Conservation (phyloP, 225 moss, liverwort and hornwort genomes). For the Marchantia paleacea region DNA sequence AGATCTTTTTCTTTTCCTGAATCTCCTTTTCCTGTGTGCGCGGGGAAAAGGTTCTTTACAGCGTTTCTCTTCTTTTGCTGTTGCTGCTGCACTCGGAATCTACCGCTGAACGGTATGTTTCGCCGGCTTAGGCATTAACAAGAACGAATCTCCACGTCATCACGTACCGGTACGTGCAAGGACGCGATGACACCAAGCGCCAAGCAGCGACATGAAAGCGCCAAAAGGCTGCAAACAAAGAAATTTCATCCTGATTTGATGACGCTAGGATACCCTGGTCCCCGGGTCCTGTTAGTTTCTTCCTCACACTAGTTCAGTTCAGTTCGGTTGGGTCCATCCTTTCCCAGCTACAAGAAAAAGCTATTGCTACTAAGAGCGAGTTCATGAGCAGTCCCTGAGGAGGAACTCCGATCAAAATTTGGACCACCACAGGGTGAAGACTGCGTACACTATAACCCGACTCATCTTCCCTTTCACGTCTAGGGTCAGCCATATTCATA, state of each 20-base stretch:
- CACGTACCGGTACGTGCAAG: slow-evolving; percentile 1
- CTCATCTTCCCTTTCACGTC: too few relatives aligned
- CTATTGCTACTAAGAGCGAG: too few relatives aligned
- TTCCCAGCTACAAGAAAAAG: too few relatives aligned
- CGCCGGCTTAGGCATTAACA: slow-evolving; percentile 5
- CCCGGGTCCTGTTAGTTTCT: too few relatives aligned
- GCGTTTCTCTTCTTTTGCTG: neutral
- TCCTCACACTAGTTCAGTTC: too few relatives aligned
- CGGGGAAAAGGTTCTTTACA: neutral
- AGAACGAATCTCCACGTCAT: slow-evolving; percentile 13
- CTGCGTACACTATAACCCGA: too few relatives aligned
- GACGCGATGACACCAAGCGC: neutral
- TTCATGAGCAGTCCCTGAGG: neutral
- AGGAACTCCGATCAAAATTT: neutral
- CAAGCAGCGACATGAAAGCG: neutral
- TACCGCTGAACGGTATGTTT: neutral
- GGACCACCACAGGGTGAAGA: neutral
- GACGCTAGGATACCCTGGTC: too few relatives aligned
- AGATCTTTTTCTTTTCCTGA: neutral
- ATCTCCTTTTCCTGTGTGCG: too few relatives aligned
- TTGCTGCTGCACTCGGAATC: neutral
- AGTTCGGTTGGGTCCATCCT: too few relatives aligned
- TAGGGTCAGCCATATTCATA: too few relatives aligned
- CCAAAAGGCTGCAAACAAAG: neutral
- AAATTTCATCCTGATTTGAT: too few relatives aligned